Evolutionary conservation across 345 rosid genomes (phyloP).

Genomic region (Raphanus sativus): DNA sequence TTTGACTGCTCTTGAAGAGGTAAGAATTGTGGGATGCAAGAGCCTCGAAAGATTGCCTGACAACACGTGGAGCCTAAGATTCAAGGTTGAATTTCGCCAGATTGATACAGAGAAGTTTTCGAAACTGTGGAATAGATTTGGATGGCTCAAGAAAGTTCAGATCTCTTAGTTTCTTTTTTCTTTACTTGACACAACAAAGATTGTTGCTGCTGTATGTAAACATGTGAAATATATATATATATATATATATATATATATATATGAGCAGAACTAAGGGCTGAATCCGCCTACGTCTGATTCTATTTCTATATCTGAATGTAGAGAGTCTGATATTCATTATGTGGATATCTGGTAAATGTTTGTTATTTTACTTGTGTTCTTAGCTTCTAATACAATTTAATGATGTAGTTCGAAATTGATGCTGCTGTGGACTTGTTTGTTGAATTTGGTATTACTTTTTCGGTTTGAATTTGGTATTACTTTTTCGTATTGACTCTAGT

Average conservation of each 20-base stretch:
- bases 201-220: background rate
- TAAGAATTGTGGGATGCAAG: slow-evolving; percentile 5
- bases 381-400: background rate
- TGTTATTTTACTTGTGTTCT: background rate
- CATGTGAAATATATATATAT: background rate
- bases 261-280: background rate
- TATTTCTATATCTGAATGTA: background rate
- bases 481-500: too few relatives aligned
- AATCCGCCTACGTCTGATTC: background rate
- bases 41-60: slow-evolving; percentile 27
- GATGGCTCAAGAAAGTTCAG: slow-evolving; percentile 25
- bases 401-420: background rate
- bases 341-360: background rate
- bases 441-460: background rate
- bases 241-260: background rate
- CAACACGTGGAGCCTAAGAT: slow-evolving; percentile 22
- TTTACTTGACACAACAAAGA: background rate
- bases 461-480: too few relatives aligned
- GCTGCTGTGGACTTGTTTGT: background rate
- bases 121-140: slow-evolving; percentile 24
- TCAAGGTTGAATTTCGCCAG: slow-evolving; percentile 27
- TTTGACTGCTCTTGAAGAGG: slow-evolving; percentile 33
- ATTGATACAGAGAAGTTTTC: slow-evolving; percentile 33
- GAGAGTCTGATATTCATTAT: background rate
- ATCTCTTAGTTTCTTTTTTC: slow-evolving; percentile 7